Evolutionary conservation across 2,329 filamentous ascomycete species (phyloP), one percentile per base, ranked within the genome.

Genomic region (Talaromyces marneffei): DNA sequence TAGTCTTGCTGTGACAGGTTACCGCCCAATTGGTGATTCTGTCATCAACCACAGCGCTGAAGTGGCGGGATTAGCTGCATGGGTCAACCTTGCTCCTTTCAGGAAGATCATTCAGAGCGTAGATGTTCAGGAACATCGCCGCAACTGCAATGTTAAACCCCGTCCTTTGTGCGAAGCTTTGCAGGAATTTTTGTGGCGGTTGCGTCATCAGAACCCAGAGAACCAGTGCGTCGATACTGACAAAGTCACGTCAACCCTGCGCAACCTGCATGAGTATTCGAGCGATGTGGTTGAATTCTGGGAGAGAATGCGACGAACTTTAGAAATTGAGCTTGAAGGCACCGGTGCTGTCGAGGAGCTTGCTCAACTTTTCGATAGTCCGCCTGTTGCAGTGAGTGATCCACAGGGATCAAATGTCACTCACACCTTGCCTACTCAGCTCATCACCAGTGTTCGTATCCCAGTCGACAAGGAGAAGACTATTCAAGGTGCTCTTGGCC

Each of bases 41-140:
- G 71, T 73, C 27, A 72, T 79, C 60, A 77, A 78, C 40, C 75
- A 79, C 65, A 78, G 77, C 61, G 74, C 75, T 20, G 76, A 80
- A 50, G 77, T 85, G 8, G 83, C 84, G 23, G 81, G 82, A 0
- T 67, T 87, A n/a, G 80, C 82, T 2, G 78, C 83, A 1, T 85
- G 81, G 80, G 72, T 87, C 62, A 79, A 86, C 60, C 78, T 86
- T 62, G 79, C 78, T n/a, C 84, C 85, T 0, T 83, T 87, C 68
- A 79, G 84, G 63, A 74, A 81, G 42, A 74, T 86, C 27, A 74
- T 87, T 31, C 83, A 85, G 66, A 72, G 71, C 6, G 72, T 80
- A 40, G 70, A 79, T 63, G 71, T 79, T 3, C 73, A 80, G n/a
- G 75, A 80, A 61, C 77, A 80, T 58, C 72, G 78, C 25, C 71